A percentile compares a stretch with the other conserved stretches of the same genome.
Evolutionary conservation across 192 early-diverging fungal genomes (phyloP).

Genomic region (Phycomyces nitens): DNA sequence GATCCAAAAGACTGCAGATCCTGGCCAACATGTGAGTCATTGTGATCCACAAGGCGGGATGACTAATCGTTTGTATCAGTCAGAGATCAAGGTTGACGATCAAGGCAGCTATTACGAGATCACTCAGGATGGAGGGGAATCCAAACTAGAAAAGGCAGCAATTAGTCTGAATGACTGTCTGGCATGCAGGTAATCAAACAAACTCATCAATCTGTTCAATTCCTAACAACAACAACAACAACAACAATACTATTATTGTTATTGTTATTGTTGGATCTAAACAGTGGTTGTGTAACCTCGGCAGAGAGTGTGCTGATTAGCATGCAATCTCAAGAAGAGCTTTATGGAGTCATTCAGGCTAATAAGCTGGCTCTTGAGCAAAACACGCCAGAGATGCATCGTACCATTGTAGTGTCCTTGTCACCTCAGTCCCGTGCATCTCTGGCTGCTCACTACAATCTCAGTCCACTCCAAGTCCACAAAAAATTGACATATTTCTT

Average conservation of each 20-base stretch:
- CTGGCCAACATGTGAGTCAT: slow-evolving; percentile 37
- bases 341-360: slow-evolving; percentile 61
- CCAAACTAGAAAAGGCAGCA: slow-evolving; percentile 78
- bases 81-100: slow-evolving; percentile 69
- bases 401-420: slow-evolving; percentile 81
- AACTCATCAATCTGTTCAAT: no score
- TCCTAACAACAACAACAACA: no score
- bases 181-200: slow-evolving; percentile 77
- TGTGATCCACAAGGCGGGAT: slow-evolving; percentile 2
- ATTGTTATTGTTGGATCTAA: neutral
- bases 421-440: slow-evolving; percentile 90
- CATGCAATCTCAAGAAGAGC: slow-evolving; percentile 90
- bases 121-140: slow-evolving; percentile 75
- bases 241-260: neutral
- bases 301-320: slow-evolving; percentile 93
- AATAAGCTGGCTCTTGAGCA: slow-evolving; percentile 45
- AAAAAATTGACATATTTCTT: slow-evolving; percentile 71
- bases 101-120: slow-evolving; percentile 91
- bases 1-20: slow-evolving; percentile 57
- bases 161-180: slow-evolving; percentile 96
- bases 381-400: slow-evolving; percentile 32
- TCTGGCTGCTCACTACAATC: slow-evolving; percentile 78
- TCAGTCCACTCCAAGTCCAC: slow-evolving; percentile 56
- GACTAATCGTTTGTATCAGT: slow-evolving; percentile 34
- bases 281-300: slow-evolving; percentile 94